phyloP scores from a whole-genome alignment of 2,329 filamentous ascomycete species.

The Epichloe gansuensis region DNA sequence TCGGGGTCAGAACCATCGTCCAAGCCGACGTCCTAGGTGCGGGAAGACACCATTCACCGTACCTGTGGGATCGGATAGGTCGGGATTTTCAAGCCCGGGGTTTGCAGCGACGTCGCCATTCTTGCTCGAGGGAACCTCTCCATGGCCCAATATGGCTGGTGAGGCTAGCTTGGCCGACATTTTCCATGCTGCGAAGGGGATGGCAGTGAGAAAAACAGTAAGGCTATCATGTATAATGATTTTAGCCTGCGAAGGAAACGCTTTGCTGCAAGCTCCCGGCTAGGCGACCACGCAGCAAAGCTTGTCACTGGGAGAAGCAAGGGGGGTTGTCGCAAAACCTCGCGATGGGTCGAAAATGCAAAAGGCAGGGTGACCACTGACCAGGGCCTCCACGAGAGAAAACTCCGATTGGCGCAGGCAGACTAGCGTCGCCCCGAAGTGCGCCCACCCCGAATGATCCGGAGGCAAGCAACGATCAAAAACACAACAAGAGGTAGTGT shows the following conservation, averaged over 20 bases:
- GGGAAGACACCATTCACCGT: conserved; percentile 7
- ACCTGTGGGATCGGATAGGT: conserved; percentile 19
- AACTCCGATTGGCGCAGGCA: neutral
- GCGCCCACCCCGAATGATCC: neutral
- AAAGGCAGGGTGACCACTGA: neutral
- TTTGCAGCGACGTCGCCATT: conserved; percentile 15
- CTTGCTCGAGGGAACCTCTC: conserved; percentile 14
- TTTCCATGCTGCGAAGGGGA: conserved; percentile 20
- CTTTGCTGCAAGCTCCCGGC: neutral
- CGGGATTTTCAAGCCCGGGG: conserved; percentile 14
- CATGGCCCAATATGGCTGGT: conserved; percentile 15
- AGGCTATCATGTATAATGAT: neutral
- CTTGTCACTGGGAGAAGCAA: neutral
- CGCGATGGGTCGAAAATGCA: neutral
- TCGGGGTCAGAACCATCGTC: neutral
- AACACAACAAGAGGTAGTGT: neutral
- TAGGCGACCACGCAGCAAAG: neutral
- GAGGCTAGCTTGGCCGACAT: conserved; percentile 20
- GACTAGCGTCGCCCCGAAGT: neutral
- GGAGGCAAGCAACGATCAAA: neutral
- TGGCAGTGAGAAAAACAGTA: neutral
- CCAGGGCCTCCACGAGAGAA: neutral
- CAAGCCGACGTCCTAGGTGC: neutral
- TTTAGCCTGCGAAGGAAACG: neutral
- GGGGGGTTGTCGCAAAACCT: neutral